Evolutionary conservation across 176 grass and related monocot genomes (phyloP), one percentile per base, ranked within the genome.

Genomic region (Paspalum vaginatum): DNA sequence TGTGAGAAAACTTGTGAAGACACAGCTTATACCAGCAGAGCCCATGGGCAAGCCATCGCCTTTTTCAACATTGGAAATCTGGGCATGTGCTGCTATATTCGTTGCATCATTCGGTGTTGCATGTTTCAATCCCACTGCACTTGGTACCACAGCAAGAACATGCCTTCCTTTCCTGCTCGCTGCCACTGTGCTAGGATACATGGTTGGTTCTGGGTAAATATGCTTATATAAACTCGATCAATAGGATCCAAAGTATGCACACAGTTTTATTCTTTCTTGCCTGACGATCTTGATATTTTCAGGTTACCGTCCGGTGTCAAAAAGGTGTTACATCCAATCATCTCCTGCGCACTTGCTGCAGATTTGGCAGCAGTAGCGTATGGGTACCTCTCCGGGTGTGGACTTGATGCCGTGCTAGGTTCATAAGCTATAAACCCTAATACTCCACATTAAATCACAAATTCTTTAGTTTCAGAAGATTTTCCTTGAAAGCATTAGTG

Each of bases 191-290:
- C 65, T 95, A 76, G 96, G 92, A 79, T 98, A 93, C 87, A 93
- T 98, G 88, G 72, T 91, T 87, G 92, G 96, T 89, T 88, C 92
- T 79, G 86, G 96, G 96, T 98, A 95, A 95, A 86, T 65, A 46
- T 70, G 44, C 72, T 59, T 54, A 11, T 43, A 52, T 47, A 47
- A 60, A 82, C 82, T 49, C 46, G 22, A 70, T 70, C 45, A 55
- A 25, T 81, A 58, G 20, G 42, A 44, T 91, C 38, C 74, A 61
- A 20, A 68, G 7, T 57, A 41, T 32, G 70, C 10, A n/a, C 22
- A 22, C 22, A n/a, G 16, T 57, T 57, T 74, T 58, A n/a, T 44
- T 49, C 17, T 41, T 39, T 60, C 73, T 44, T 49, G 24, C 13
- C 58, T 84, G 59, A 65, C 57, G 40, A 9, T 64, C 17, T 86